Percentiles rank a stretch among this genome's conserved stretches.
Evolutionary conservation across 2,329 filamentous ascomycete species (phyloP).

Genomic region (Penicillium sp.): DNA sequence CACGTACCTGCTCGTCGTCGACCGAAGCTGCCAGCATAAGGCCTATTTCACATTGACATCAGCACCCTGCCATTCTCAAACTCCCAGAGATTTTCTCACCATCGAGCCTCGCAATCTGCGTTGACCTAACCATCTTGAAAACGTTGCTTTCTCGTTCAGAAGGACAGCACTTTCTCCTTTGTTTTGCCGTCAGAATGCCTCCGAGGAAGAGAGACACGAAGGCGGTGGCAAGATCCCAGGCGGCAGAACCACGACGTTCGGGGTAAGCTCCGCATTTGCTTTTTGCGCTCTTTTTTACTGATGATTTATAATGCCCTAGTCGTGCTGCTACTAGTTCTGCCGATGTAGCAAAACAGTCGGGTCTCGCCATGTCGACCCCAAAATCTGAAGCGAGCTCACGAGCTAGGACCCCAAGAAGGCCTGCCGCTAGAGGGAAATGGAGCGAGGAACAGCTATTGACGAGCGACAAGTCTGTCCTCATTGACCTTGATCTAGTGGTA

Average conservation of each 20-base stretch:
- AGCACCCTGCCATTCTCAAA: constrained; percentile 14
- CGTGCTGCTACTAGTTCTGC: constrained; percentile 16
- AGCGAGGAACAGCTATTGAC: constrained; percentile 39
- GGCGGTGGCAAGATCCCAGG: constrained; percentile 27
- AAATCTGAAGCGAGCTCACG: constrained; percentile 19
- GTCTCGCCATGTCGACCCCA: constrained; percentile 26
- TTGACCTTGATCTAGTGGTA: constrained; percentile 40
- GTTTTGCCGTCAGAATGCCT: constrained; percentile 32
- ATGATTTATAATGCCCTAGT: constrained; percentile 19
- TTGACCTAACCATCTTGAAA: constrained; percentile 75
- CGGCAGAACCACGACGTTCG: constrained; percentile 26
- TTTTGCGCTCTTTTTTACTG: background rate
- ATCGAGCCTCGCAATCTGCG: constrained; percentile 90
- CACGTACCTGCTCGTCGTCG: constrained; percentile 74
- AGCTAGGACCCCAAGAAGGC: constrained; percentile 30
- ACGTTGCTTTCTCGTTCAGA: background rate
- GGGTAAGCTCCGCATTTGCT: constrained; percentile 18
- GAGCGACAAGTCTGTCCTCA: constrained; percentile 35
- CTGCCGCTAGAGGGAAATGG: constrained; percentile 35
- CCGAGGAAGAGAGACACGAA: constrained; percentile 18
- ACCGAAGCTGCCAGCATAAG: constrained; percentile 92
- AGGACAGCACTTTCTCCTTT: constrained; percentile 9
- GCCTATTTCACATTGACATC: constrained; percentile 53
- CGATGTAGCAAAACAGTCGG: constrained; percentile 23
- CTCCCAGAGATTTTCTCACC: constrained; percentile 53